Conservation (phyloP, 2,329 filamentous ascomycete species). For the Colletotrichum tofieldiae region DNA sequence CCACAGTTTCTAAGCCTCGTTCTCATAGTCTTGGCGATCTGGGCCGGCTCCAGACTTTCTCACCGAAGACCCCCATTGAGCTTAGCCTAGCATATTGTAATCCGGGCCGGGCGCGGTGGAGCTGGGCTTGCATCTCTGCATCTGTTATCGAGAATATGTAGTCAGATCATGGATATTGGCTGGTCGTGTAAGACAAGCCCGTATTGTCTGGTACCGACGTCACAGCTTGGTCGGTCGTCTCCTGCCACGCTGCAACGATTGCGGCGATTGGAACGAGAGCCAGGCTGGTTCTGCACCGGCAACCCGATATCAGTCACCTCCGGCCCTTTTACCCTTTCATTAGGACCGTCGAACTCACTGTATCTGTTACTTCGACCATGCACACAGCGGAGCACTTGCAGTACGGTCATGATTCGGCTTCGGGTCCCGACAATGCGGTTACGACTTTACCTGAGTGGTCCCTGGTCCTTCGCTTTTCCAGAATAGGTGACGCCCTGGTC, state of each 20-base stretch:
- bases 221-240: slow-evolving; percentile 10
- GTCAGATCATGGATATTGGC: slow-evolving; percentile 23
- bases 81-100: background rate
- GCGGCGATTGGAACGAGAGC: background rate
- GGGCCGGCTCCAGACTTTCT: background rate
- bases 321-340: background rate
- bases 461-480: slow-evolving; percentile 17
- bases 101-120: slow-evolving; percentile 6
- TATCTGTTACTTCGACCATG: slow-evolving; percentile 24
- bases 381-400: slow-evolving; percentile 27
- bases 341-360: background rate
- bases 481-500: slow-evolving; percentile 15
- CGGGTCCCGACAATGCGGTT: slow-evolving; percentile 22
- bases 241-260: slow-evolving; percentile 14
- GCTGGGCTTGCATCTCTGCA: background rate
- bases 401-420: slow-evolving; percentile 12
- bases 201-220: slow-evolving; percentile 31
- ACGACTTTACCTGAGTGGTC: slow-evolving; percentile 17
- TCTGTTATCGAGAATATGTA: slow-evolving; percentile 15
- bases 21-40: slow-evolving; percentile 23
- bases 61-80: slow-evolving; percentile 20
- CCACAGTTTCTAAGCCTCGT: slow-evolving; percentile 9
- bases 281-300: background rate
- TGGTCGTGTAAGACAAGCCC: background rate
- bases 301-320: background rate